A percentile compares a stretch with the other conserved stretches of the same genome.
phyloP scores from a whole-genome alignment of 176 grass and related monocot genomes.

The Triticum turgidum region DNA sequence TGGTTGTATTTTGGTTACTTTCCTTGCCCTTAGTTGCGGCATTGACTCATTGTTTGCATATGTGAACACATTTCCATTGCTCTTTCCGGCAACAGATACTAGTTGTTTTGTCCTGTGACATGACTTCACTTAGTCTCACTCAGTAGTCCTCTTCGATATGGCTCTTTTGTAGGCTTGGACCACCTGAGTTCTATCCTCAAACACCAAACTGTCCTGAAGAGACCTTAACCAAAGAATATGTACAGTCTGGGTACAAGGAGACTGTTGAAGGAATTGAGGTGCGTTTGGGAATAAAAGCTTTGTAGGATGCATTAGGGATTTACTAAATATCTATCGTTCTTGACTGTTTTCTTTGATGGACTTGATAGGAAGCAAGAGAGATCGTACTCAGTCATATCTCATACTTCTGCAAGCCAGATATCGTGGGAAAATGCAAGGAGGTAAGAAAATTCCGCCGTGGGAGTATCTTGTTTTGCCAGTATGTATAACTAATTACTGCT shows the following conservation, averaged over 20 bases:
- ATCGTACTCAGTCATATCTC: constrained; percentile 71
- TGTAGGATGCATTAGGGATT: not conserved
- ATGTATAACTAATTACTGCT: not conserved
- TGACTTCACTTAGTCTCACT: constrained; percentile 12
- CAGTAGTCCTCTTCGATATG: not conserved
- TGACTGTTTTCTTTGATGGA: constrained; percentile 26
- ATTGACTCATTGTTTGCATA: not conserved
- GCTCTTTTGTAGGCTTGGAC: constrained; percentile 74
- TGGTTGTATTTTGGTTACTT: not conserved
- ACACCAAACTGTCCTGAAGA: constrained; percentile 93
- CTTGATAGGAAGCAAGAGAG: constrained; percentile 79
- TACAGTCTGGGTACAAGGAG: constrained; percentile 93
- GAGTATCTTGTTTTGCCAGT: not conserved
- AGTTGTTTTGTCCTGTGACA: constrained; percentile 14
- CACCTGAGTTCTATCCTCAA: constrained; percentile 97
- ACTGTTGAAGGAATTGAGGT: constrained; percentile 99
- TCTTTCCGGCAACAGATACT: not conserved
- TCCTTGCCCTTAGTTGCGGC: not conserved
- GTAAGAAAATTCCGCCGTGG: constrained; percentile 34
- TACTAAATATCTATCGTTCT: not conserved
- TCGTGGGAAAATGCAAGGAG: constrained; percentile 83
- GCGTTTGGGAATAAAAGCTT: constrained; percentile 29
- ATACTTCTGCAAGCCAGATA: constrained; percentile 74
- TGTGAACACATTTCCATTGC: not conserved
- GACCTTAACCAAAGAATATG: constrained; percentile 96